Base-by-base conservation (phyloP, 2,329 filamentous ascomycete species). In the Thelonectria olida region DNA sequence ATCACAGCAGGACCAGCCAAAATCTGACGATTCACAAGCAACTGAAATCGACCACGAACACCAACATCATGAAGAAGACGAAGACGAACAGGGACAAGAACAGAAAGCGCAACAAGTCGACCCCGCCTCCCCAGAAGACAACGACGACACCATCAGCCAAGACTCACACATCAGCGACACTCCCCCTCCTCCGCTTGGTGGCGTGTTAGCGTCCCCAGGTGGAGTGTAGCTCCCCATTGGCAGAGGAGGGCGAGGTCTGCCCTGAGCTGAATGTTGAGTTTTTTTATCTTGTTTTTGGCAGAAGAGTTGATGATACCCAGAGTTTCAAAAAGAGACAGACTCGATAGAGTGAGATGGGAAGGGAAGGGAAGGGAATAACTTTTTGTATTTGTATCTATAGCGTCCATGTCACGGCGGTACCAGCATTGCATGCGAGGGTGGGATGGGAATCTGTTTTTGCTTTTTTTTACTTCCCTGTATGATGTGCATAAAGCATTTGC, bases 211-310 rank as follows among this genome's bases (percentile, higher is more conserved):
- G n/a, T n/a, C n/a, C n/a, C n/a, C n/a, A n/a, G n/a, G n/a, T n/a
- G n/a, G n/a, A n/a, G n/a, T n/a, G n/a, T n/a, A n/a, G n/a, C n/a
- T n/a, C n/a, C n/a, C n/a, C n/a, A n/a, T n/a, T n/a, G n/a, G n/a
- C n/a, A n/a, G n/a, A n/a, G n/a, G n/a, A n/a, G n/a, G n/a, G n/a
- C n/a, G n/a, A n/a, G n/a, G n/a, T n/a, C n/a, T n/a, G 25, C 9
- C 25, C 9, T 39, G 38, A 39, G n/a, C 38, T 4, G 15, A 17
- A 17, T 15, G 17, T 17, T 84, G 8, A 84, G 81, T 12, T 83
- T 81, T 68, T 85, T 83, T 7, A 69, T 89, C 66, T 67, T 87
- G 62, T 82, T 81, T 62, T 73, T 88, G 72, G 9, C 38, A 22
- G 7, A 49, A 49, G 2, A 60, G 41, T 31, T 63, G 31, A 55